These are phyloP conservation scores for Ceratobasidium sp. DNA, from an alignment of 1,284 basidiomycete species.

Conservation along the genomic window DNA sequence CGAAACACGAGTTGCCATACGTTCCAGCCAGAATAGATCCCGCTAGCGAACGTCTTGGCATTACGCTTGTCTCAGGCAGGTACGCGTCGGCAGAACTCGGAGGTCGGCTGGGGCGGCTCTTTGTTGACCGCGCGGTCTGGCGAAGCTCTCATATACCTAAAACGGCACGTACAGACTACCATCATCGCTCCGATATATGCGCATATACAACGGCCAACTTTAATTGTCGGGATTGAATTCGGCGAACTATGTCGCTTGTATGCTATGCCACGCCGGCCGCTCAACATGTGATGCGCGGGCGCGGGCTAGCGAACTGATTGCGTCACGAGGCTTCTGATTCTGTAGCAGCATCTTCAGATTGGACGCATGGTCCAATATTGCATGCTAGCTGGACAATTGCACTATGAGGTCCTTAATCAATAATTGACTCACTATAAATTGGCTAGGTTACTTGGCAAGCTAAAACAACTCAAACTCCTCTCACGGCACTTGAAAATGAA, in stretches of 20 bases:
- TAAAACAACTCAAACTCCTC: slow-evolving; percentile 1
- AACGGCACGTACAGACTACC: slow-evolving; percentile 16
- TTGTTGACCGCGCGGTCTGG: no score
- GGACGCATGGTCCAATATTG: slow-evolving; percentile 28
- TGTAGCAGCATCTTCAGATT: slow-evolving; percentile 34
- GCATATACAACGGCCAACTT: not conserved
- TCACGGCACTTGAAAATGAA: slow-evolving; percentile 18
- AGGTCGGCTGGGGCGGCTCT: no score
- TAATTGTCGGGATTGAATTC: slow-evolving; percentile 15
- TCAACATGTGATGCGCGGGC: slow-evolving; percentile 11
- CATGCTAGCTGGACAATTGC: not conserved
- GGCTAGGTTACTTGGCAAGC: not conserved
- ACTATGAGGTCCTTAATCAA: not conserved
- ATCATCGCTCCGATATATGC: slow-evolving; percentile 39
- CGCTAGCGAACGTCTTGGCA: not conserved
- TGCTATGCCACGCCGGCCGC: not conserved
- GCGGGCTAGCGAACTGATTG: not conserved
- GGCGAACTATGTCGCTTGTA: not conserved
- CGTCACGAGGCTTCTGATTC: slow-evolving; percentile 28
- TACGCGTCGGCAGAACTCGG: slow-evolving; percentile 27
- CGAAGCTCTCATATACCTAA: not conserved
- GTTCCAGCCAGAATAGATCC: not conserved
- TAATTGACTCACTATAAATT: slow-evolving; percentile 19
- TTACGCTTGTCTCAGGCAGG: slow-evolving; percentile 5
- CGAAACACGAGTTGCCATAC: not conserved